Conservation (phyloP, 2,329 filamentous ascomycete genomes). For the Sporothrix variecibatus region DNA sequence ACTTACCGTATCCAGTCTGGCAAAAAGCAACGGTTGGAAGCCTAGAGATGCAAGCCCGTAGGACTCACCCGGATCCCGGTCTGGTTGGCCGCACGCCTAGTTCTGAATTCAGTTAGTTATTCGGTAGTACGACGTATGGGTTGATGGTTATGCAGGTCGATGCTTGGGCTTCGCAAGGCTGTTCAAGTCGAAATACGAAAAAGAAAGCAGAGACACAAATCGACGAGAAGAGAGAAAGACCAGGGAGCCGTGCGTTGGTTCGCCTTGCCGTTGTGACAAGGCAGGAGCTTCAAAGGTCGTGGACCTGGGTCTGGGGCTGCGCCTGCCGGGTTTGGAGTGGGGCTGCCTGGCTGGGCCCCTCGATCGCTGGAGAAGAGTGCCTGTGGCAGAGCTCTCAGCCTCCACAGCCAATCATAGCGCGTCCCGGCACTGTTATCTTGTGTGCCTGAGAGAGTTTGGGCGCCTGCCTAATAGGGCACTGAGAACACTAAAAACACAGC, state of each 20-base stretch:
- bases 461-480: constrained; percentile 2
- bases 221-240: neutral
- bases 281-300: neutral
- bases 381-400: neutral
- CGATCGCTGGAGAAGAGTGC: neutral
- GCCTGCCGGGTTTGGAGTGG: neutral
- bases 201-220: neutral
- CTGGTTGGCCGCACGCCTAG: neutral
- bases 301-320: neutral
- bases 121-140: neutral
- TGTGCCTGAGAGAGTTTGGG: neutral
- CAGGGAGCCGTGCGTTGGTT: neutral
- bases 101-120: neutral
- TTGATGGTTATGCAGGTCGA: neutral
- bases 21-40: neutral
- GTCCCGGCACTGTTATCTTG: neutral
- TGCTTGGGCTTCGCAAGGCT: neutral
- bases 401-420: constrained; percentile 6
- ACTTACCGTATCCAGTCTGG: neutral
- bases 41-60: neutral
- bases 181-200: neutral
- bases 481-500: too few relatives aligned
- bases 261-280: neutral
- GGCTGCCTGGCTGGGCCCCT: neutral
- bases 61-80: constrained; percentile 7